Conservation (phyloP, 495 filamentous ascomycete species). For the Thozetella sp. region DNA sequence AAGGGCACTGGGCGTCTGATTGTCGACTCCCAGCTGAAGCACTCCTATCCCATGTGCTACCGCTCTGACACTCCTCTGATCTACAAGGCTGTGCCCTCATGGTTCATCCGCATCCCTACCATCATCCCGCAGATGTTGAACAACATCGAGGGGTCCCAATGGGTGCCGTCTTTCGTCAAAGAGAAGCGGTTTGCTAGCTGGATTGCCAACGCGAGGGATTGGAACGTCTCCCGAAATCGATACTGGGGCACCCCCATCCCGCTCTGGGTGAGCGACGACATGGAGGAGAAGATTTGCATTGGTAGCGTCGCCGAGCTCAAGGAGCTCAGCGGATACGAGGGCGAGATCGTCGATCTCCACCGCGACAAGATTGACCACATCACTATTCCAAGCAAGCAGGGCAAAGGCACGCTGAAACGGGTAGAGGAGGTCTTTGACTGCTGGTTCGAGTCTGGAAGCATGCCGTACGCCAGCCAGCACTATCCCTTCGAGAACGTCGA, state of each 20-base stretch:
- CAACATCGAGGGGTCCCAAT: constrained; percentile 89
- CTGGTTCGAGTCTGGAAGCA: constrained; percentile 87
- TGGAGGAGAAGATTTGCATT: constrained; percentile 83
- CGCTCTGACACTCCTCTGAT: constrained; percentile 95
- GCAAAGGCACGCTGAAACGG: constrained; percentile 81
- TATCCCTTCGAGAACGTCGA: constrained; percentile 95
- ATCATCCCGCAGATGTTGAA: constrained; percentile 89
- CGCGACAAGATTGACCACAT: constrained; percentile 95
- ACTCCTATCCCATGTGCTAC: constrained; percentile 96
- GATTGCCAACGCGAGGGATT: constrained; percentile 83
- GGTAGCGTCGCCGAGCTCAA: constrained; percentile 87
- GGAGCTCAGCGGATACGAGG: constrained; percentile 80
- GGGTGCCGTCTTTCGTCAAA: constrained; percentile 92
- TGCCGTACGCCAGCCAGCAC: constrained; percentile 93
- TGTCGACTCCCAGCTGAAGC: constrained; percentile 87
- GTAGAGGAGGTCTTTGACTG: constrained; percentile 96
- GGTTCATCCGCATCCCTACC: constrained; percentile 88
- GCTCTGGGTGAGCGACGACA: constrained; percentile 88
- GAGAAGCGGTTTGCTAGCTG: constrained; percentile 77
- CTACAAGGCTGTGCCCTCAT: constrained; percentile 90
- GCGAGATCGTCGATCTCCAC: constrained; percentile 88
- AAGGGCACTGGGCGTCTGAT: constrained; percentile 80
- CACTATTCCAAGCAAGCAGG: constrained; percentile 90
- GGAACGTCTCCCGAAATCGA: constrained; percentile 94
- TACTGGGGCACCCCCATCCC: constrained; percentile 99